Evolutionary conservation across 176 grass and related monocot genomes (phyloP).

Genomic region (Avena insularis): DNA sequence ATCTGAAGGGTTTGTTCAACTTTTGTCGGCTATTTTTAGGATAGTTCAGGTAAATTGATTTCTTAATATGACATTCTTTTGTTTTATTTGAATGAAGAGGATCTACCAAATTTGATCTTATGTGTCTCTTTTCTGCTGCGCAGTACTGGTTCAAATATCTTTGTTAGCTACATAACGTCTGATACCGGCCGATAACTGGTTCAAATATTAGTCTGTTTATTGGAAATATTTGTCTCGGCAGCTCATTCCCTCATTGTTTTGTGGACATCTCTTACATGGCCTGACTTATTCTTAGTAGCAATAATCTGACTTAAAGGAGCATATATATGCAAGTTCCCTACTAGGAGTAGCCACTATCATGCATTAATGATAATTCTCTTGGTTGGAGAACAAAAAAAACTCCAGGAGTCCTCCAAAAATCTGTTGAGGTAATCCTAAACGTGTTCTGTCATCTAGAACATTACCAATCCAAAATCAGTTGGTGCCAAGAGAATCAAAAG

Average conservation of each 20-base stretch:
- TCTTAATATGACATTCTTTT: slow-evolving; percentile 8
- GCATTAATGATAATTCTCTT: slow-evolving; percentile 3
- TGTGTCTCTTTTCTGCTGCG: slow-evolving; percentile 5
- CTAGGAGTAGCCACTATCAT: background rate
- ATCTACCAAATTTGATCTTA: slow-evolving; percentile 14
- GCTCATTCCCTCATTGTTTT: background rate
- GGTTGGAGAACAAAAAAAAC: background rate
- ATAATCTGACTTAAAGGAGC: background rate
- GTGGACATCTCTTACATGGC: slow-evolving; percentile 6
- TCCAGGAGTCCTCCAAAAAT: background rate
- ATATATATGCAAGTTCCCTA: background rate
- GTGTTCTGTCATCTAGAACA: background rate
- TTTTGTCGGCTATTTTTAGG: slow-evolving; percentile 89
- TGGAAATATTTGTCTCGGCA: background rate
- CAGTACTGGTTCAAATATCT: background rate
- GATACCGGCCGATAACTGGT: background rate
- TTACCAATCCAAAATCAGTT: background rate
- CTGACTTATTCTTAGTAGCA: background rate
- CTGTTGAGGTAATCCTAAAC: background rate
- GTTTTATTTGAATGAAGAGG: background rate
- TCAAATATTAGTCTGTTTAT: background rate
- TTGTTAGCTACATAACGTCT: background rate
- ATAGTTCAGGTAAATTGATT: slow-evolving; percentile 79
- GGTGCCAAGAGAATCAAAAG: background rate
- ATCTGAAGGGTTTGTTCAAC: slow-evolving; percentile 95